Percentiles rank a stretch among this genome's conserved stretches.
These are phyloP conservation scores for Angophora floribunda DNA, from an alignment of 345 rosid species.

Conservation along the genomic window DNA sequence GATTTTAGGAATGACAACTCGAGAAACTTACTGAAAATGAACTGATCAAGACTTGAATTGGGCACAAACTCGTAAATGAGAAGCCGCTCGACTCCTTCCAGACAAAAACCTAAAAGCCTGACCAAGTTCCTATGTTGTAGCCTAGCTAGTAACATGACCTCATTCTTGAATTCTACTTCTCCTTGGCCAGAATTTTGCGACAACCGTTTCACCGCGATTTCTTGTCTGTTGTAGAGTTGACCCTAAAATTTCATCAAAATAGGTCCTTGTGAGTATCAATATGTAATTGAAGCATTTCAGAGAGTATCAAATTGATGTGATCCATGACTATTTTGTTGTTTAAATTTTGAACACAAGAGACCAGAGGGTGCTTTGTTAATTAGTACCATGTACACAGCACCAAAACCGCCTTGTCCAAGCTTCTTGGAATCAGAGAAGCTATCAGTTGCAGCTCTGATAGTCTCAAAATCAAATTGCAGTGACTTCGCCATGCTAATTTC, in stretches of 20 bases:
- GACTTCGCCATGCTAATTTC: neutral
- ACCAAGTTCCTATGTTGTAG: slow-evolving; percentile 39
- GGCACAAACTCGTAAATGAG: slow-evolving; percentile 40
- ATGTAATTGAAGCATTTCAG: neutral
- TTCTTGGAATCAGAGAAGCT: slow-evolving; percentile 16
- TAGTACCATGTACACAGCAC: slow-evolving; percentile 16
- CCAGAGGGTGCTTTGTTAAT: neutral
- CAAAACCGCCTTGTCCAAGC: slow-evolving; percentile 24
- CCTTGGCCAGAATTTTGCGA: slow-evolving; percentile 26
- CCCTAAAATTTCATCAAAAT: slow-evolving; percentile 2
- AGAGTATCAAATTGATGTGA: neutral
- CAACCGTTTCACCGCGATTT: slow-evolving; percentile 26
- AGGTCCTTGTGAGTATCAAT: neutral
- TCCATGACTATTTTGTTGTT: neutral
- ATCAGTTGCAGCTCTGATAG: slow-evolving; percentile 1
- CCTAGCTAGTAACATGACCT: slow-evolving; percentile 23
- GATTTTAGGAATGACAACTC: neutral
- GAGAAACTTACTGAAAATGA: slow-evolving; percentile 19
- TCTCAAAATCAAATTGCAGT: neutral
- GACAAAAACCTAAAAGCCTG: slow-evolving; percentile 31
- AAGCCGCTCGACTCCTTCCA: slow-evolving; percentile 28
- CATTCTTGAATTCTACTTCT: slow-evolving; percentile 27
- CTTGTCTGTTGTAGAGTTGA: slow-evolving; percentile 4
- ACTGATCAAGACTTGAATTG: slow-evolving; percentile 28
- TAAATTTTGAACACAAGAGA: neutral